Percentiles rank a stretch among this genome's conserved stretches.
Evolutionary conservation across 228 moss, liverwort and hornwort species (phyloP).

Genomic region (Sphagnum fallax): DNA sequence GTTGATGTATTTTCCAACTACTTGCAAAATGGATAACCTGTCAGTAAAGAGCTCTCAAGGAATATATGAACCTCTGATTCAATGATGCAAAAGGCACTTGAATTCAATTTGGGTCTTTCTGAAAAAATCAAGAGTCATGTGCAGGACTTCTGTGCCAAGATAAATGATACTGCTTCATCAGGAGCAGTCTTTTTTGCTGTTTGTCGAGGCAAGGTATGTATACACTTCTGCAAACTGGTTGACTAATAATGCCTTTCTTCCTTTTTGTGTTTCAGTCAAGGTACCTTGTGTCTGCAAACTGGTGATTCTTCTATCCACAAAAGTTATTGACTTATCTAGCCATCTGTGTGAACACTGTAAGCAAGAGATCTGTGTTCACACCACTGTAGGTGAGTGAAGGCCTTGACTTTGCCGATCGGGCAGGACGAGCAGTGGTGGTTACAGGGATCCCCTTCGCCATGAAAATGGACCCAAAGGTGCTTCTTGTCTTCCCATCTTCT

Average conservation of each 20-base stretch:
- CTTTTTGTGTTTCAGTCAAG: background rate
- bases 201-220: slow-evolving; percentile 90
- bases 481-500: slow-evolving; percentile 1
- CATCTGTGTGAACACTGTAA: too few relatives aligned
- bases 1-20: too few relatives aligned
- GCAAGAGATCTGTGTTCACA: background rate
- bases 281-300: too few relatives aligned
- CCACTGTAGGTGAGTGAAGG: slow-evolving; percentile 88
- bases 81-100: too few relatives aligned
- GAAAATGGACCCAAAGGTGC: slow-evolving; percentile 99
- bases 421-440: slow-evolving; percentile 91
- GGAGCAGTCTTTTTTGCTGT: slow-evolving; percentile 99
- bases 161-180: slow-evolving; percentile 68
- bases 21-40: too few relatives aligned
- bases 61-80: too few relatives aligned
- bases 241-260: background rate
- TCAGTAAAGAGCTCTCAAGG: too few relatives aligned
- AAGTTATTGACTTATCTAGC: too few relatives aligned
- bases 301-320: background rate
- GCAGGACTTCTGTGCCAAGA: slow-evolving; percentile 85
- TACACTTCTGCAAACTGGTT: too few relatives aligned
- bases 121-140: background rate
- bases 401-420: slow-evolving; percentile 95
- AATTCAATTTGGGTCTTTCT: too few relatives aligned
- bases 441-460: slow-evolving; percentile 99